Evolutionary conservation across 1,139 yeast genomes (phyloP).

Genomic region (Candida glucosophila): DNA sequence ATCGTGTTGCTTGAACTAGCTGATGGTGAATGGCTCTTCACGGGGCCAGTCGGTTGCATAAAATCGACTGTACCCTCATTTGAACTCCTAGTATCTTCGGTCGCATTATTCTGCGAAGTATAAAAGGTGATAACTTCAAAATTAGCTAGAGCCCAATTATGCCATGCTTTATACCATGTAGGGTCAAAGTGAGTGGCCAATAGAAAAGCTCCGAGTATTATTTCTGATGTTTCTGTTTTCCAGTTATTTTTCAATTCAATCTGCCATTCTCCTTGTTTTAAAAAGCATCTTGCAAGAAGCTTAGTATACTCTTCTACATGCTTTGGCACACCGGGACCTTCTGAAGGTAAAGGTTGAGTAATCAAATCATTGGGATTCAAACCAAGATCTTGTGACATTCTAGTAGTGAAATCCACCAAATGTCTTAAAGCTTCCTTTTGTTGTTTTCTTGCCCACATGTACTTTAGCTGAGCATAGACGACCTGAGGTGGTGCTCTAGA

Average conservation of each 20-base stretch:
- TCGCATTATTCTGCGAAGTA: slow-evolving; percentile 31
- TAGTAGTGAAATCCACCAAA: slow-evolving; percentile 80
- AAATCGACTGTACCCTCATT: slow-evolving; percentile 12
- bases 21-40: slow-evolving; percentile 9
- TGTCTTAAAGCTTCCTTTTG: slow-evolving; percentile 81
- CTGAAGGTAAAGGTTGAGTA: slow-evolving; percentile 78
- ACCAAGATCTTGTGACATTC: slow-evolving; percentile 84
- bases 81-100: slow-evolving; percentile 9
- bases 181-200: slow-evolving; percentile 92
- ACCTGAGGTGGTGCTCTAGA: slow-evolving; percentile 91
- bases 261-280: slow-evolving; percentile 98
- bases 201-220: slow-evolving; percentile 81
- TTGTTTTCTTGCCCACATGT: slow-evolving; percentile 95
- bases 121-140: slow-evolving; percentile 82
- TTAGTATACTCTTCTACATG: slow-evolving; percentile 82
- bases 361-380: slow-evolving; percentile 73
- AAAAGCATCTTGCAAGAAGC: slow-evolving; percentile 83
- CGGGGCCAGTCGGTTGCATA: slow-evolving; percentile 16
- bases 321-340: slow-evolving; percentile 63
- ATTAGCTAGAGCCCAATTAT: slow-evolving; percentile 97
- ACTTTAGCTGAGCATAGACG: slow-evolving; percentile 91
- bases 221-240: slow-evolving; percentile 73
- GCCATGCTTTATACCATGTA: slow-evolving; percentile 98
- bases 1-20: slow-evolving; percentile 15
- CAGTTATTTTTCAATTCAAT: slow-evolving; percentile 70